Base-by-base conservation (phyloP, 345 rosid species). In the Dipteronia dyeriana region DNA sequence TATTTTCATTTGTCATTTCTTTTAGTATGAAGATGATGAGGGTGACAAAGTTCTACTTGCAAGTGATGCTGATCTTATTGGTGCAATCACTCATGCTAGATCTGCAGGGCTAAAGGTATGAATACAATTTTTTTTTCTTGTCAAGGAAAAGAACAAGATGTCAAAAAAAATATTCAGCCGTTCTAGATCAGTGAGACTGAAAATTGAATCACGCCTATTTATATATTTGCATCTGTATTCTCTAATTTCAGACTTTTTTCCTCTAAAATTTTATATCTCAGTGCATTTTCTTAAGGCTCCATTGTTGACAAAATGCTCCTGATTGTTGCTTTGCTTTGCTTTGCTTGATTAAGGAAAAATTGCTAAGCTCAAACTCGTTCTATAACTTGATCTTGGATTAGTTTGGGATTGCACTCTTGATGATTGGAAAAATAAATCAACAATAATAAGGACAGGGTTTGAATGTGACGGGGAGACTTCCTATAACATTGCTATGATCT, bases 21-120 rank as follows among this genome's bases (percentile, higher is more conserved):
- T 78, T 19, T 60, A 90, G 91, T 97, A 94, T 39, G 98, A 90
- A 80, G 99, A 97, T 23, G 99, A 97, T 60, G 98, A 97, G 85
- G 93, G 97, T 72, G 99, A 97, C 79, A 92, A 88, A 82, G 93
- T 97, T 71, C 77, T 94, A 75, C 90, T 97, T 39, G 77, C 91
- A 39, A 84, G 88, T 47, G 98, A 94, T 51, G 79, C 77, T 62
- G 99, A 97, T 85, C 91, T 97, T 80, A 74, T 85, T 72, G 83
- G 92, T 81, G 97, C 97, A 29, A 85, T 91, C 54, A 78, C 75
- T 76, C 88, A 89, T 71, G 92, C 97, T 43, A 89, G 91, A 85
- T 88, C 93, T 39, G 34, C 65, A 6, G 95, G 94, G 63, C 81
- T 82, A 76, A 97, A 94, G 97, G 98, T 94, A 79, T n/a, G 63